Base-by-base conservation (phyloP, 208 protist species). In the Acanthamoeba castellanii region DNA sequence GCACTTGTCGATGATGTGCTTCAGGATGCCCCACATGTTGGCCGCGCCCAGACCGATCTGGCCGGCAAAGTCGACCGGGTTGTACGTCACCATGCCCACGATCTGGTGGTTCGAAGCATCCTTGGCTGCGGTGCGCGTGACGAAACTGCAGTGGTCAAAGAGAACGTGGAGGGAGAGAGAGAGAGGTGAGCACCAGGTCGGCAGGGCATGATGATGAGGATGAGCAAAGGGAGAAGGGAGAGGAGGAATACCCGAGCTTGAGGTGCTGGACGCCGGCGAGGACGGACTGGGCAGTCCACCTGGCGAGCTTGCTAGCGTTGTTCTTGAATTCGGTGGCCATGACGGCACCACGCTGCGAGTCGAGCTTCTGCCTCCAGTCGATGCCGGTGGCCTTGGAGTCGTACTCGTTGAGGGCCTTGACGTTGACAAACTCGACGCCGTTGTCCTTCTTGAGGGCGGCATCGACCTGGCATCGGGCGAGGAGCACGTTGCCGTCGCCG, bases 291-390 rank as follows among this genome's bases (percentile, higher is more conserved):
- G 93, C 78, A n/a, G 95, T 95, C 97, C 97, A 98, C 66, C 94
- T 95, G 66, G 96, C 96, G 42, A 98, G 93, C 94, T 98, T 97
- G 81, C 61, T 93, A 16, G 70, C 61, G 95, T 98, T 98, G 95
- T 98, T 98, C 95, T 98, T 98, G 59, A 97, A 88, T 95, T 97
- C 97, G 18, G 94, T 97, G 6, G 97, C 96, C 9, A 98, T 52
- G 6, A 98, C 96, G 32, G 96, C 95, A 74, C 96, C 97, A 52
- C 95, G 74, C 94, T 97, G 96, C 5, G 95, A 81, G 74, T 98
- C 97, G 45, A 98, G 84, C 82, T 97, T 96, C 92, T 96, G 94
- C 52, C 97, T 93, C 96, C 97, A 98, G 70, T 98, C 96, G 66
- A 42, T 52, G 93, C 52, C 68, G 42, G 34, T 81, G 50, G 82